Evolutionary conservation across 106 monocot species (phyloP), one percentile per base, ranked within the genome.

Genomic region (Iris macrosiphon): DNA sequence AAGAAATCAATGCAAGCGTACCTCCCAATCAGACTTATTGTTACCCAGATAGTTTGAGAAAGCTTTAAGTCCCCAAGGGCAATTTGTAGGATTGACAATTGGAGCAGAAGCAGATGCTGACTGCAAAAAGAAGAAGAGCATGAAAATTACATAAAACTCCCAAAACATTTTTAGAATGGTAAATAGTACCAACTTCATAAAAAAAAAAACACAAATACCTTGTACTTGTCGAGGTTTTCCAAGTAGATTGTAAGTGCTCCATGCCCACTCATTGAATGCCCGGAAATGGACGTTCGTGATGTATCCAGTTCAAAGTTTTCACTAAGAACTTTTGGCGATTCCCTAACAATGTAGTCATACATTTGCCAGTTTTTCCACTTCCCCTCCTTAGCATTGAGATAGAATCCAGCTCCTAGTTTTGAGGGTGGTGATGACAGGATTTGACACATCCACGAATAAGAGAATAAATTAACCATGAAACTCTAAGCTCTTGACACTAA

Each of bases 341-440:
- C 95, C 59, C 72, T 77, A 23, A 90, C 80, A 53, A 96, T 67
- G 69, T 96, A 96, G 53, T 96, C 95, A 78, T 86, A 96, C 95
- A 90, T 96, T 25, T 77, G 73, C 95, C 95, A 96, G 42, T 96
- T 96, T 64, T 86, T 86, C 95, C 95, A 96, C 60, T 96, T 93
- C 50, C 73, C 76, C 21, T 76, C 61, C 4, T 74, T 86, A 10
- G 95, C 95, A 67, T 96, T 96, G 58, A 96, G 61, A 68, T 96
- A 96, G 78, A 90, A 96, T 31, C 95, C 89, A 68, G 95, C 95
- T 39, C 95, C 95, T 94, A 59, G 21, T 4, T n/a, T n/a, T n/a
- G n/a, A n/a, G n/a, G n/a, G n/a, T n/a, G n/a, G n/a, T n/a, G n/a
- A n/a, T n/a, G n/a, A n/a, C n/a, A n/a, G n/a, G n/a, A n/a, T n/a